phyloP scores from a whole-genome alignment of 208 protist genomes.

The Wallacemonas sp. region DNA sequence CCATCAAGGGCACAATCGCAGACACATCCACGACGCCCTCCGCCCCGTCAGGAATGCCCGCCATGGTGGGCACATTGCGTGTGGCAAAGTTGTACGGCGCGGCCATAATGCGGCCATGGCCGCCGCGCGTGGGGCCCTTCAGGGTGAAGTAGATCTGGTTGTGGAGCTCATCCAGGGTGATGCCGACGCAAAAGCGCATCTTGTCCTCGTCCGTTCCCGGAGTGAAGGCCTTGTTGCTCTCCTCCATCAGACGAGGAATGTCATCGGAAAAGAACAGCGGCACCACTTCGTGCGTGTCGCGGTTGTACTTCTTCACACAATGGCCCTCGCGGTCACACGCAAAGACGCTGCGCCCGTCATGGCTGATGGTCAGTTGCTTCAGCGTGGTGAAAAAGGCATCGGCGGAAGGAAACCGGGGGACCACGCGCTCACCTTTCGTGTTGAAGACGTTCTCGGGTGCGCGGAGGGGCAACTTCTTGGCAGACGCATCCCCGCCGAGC shows the following conservation, averaged over 20 bases:
- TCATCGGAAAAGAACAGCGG: conserved; percentile 33
- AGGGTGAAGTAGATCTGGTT: conserved; percentile 44
- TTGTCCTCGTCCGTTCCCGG: conserved; percentile 29
- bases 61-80: conserved; percentile 25
- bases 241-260: conserved; percentile 20
- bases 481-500: conserved; percentile 21
- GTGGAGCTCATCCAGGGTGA: conserved; percentile 38
- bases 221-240: conserved; percentile 1
- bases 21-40: conserved; percentile 40
- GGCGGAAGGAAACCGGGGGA: not conserved
- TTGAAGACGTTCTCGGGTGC: conserved; percentile 13
- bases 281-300: conserved; percentile 36
- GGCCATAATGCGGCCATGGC: conserved; percentile 35
- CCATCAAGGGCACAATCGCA: conserved; percentile 21
- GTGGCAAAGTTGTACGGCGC: conserved; percentile 36
- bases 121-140: conserved; percentile 43
- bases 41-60: conserved; percentile 7
- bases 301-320: conserved; percentile 48
- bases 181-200: conserved; percentile 38
- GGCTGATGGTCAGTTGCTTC: conserved; percentile 36
- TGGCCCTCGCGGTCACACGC: conserved; percentile 54
- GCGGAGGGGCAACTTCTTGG: conserved; percentile 24
- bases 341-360: conserved; percentile 32
- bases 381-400: conserved; percentile 36
- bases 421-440: not conserved